A percentile compares a stretch with the other conserved stretches of the same genome.
phyloP scores from a whole-genome alignment of 345 rosid species.

The Acer negundo region DNA sequence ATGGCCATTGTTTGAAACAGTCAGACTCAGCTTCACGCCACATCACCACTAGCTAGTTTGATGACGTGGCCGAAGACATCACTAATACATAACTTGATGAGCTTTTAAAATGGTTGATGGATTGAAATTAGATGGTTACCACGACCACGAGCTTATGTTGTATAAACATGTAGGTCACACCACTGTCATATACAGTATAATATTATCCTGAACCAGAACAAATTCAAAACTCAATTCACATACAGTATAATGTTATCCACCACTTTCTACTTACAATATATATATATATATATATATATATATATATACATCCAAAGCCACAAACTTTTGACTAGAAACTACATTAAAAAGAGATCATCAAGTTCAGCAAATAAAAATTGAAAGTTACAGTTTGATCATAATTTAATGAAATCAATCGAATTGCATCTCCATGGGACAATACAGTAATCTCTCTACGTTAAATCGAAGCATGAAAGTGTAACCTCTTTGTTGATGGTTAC shows the following conservation, averaged over 20 bases:
- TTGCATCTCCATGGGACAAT: not conserved
- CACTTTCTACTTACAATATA: not conserved
- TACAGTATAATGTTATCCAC: not conserved
- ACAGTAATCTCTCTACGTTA: constrained; percentile 1
- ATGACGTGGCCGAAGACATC: too few species aligned
- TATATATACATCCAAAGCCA: not conserved
- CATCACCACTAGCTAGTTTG: too few species aligned
- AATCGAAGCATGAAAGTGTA: constrained; percentile 8
- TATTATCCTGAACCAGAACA: constrained; percentile 49
- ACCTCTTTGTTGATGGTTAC: too few species aligned
- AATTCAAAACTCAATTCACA: constrained; percentile 12
- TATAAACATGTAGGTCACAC: constrained; percentile 66
- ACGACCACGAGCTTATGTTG: too few species aligned
- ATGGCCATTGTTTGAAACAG: too few species aligned
- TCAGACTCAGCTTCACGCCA: too few species aligned
- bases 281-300: too few species aligned
- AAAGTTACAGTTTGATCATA: constrained; percentile 5
- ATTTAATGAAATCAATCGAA: not conserved
- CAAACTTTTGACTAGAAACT: not conserved
- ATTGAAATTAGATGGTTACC: too few species aligned
- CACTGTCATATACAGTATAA: constrained; percentile 75
- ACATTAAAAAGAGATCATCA: not conserved
- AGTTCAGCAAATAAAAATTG: not conserved
- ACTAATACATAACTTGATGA: too few species aligned
- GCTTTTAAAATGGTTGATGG: too few species aligned